Evolutionary conservation across 1,284 basidiomycete species (phyloP), one percentile per base, ranked within the genome.

Genomic region (Cystobasidium sp.): DNA sequence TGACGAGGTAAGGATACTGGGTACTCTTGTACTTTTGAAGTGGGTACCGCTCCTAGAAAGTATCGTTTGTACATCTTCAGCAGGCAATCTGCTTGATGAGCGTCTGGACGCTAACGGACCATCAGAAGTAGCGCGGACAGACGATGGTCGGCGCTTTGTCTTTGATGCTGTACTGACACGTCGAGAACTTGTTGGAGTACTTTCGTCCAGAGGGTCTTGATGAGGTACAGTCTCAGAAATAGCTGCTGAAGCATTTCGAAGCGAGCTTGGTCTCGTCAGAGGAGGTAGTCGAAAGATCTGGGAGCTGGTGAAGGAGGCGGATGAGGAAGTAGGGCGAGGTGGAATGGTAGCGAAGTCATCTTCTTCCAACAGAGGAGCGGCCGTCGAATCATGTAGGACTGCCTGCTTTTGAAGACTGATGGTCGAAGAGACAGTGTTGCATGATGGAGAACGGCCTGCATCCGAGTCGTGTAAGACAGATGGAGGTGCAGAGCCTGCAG

Each of bases 401-500:
- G 9, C 43, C 56, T 59, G 56, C 18, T 39, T 41, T 18, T n/a
- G 18, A 41, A 41, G 12, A n/a, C 56, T 59, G 37, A 59, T 10
- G 5, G 56, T 59, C 31, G 56, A 59, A 6, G 56, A 59, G 9
- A 59, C 14, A 6, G 56, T 59, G 16, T 31, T 59, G 5, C 56
- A 8, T 59, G 56, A 59, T 9, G 56, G 56, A n/a, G 56, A 59
- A 24, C 56, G 56, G 56, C 56, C 56, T 18, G 9, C 37, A 8
- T 58, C 55, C 56, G 39, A 41, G 39, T 5, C 56, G 39, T 59
- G 37, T 59, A 16, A 24, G 20, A 59, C 56, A 41, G 56, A 59
- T 59, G 56, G 56, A 41, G 56, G 56, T n/a, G 56, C 56, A 41
- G 56, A 59, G 31, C 56, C 56, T 59, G 39, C 31, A 31, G 31